Percentiles rank a stretch among this genome's conserved stretches.
These are phyloP conservation scores for Nemania sp. DNA, from an alignment of 2,329 filamentous ascomycete species.

Conservation along the genomic window DNA sequence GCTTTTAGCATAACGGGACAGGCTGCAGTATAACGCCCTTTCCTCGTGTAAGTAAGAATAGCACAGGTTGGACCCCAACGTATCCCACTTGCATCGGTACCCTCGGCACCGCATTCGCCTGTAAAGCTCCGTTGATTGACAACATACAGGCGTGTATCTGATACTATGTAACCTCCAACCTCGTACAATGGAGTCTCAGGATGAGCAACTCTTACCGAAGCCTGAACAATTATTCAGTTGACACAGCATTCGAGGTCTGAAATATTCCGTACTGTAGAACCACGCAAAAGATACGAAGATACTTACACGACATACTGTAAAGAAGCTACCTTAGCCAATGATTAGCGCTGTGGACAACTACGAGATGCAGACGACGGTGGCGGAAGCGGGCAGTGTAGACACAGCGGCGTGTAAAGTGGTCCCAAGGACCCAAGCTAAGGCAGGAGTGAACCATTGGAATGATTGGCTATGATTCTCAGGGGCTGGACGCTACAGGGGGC, in stretches of 20 bases:
- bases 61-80: slow-evolving; percentile 6
- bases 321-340: too few relatives aligned
- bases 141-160: slow-evolving; percentile 1
- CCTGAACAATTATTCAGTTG: too few relatives aligned
- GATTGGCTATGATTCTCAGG: slow-evolving; percentile 23
- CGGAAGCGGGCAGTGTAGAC: slow-evolving; percentile 7
- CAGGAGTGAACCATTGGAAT: not conserved
- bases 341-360: not conserved
- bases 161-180: not conserved
- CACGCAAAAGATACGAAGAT: too few relatives aligned
- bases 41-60: too few relatives aligned
- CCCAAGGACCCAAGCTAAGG: not conserved
- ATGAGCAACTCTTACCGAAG: too few relatives aligned
- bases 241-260: too few relatives aligned
- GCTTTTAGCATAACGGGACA: too few relatives aligned
- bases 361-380: slow-evolving; percentile 2
- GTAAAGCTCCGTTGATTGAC: slow-evolving; percentile 16
- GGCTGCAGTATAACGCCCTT: not conserved
- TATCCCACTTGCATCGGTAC: too few relatives aligned
- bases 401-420: not conserved
- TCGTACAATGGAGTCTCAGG: not conserved
- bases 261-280: too few relatives aligned
- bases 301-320: too few relatives aligned
- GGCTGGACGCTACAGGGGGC: slow-evolving; percentile 8
- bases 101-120: too few relatives aligned